Conservation (phyloP, 2,329 filamentous ascomycete genomes). For the Dactylellina cionopaga region DNA sequence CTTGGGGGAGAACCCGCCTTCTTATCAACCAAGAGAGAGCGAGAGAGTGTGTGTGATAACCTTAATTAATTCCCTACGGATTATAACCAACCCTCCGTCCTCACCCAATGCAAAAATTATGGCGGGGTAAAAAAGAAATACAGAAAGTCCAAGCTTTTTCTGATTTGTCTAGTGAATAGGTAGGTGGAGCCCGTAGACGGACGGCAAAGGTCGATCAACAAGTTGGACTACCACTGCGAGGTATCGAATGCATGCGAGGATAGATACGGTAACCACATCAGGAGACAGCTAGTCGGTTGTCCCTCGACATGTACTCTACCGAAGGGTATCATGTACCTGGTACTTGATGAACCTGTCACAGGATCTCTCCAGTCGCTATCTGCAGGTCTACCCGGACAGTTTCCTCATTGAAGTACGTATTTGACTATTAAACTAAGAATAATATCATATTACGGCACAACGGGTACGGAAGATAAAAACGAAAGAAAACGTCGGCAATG, state of each 20-base stretch:
- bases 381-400: no score
- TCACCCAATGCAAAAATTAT: no score
- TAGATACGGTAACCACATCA: conserved; percentile 22
- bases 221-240: no score
- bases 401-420: no score
- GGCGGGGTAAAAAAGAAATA: conserved; percentile 44
- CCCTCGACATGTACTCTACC: no score
- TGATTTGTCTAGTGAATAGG: conserved; percentile 10
- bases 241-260: conserved; percentile 19
- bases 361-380: no score
- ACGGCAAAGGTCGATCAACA: conserved; percentile 23
- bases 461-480: no score
- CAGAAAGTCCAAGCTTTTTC: conserved; percentile 39
- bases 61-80: conserved; percentile 27
- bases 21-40: conserved; percentile 37
- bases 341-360: no score
- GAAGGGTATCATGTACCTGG: no score
- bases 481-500: neutral
- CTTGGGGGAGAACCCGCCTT: conserved; percentile 16
- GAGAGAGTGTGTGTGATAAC: conserved; percentile 36
- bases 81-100: no score
- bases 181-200: conserved; percentile 22
- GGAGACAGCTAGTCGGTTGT: no score
- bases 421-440: no score
- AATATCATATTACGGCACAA: neutral